phyloP scores from a whole-genome alignment of 2,329 filamentous ascomycete genomes.

The Zasmidium citrigriseum region DNA sequence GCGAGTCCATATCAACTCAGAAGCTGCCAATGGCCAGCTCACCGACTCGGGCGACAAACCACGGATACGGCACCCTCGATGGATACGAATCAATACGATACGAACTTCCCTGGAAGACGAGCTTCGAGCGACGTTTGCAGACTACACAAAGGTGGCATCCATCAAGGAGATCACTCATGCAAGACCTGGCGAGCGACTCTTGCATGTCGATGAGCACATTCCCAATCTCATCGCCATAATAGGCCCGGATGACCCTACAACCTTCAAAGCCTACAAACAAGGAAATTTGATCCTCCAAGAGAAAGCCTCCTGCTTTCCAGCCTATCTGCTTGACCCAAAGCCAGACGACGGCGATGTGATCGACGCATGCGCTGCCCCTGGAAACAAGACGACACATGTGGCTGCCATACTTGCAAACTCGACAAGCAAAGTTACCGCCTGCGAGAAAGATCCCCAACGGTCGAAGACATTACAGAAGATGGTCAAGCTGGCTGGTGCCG shows the following conservation, averaged over 20 bases:
- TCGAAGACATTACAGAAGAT: slow-evolving; percentile 80
- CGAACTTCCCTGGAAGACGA: slow-evolving; percentile 71
- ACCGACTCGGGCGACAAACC: slow-evolving; percentile 37
- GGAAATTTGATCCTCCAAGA: slow-evolving; percentile 90
- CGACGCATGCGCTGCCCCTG: slow-evolving; percentile 92
- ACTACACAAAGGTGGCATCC: slow-evolving; percentile 58
- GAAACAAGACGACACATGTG: slow-evolving; percentile 95
- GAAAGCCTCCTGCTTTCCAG: slow-evolving; percentile 95
- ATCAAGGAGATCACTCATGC: slow-evolving; percentile 55
- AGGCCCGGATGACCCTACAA: slow-evolving; percentile 67
- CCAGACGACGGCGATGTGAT: slow-evolving; percentile 73
- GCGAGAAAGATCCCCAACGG: slow-evolving; percentile 72
- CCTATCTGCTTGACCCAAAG: slow-evolving; percentile 74
- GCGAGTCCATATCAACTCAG: slow-evolving; percentile 57
- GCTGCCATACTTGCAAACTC: slow-evolving; percentile 65
- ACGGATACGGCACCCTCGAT: slow-evolving; percentile 69
- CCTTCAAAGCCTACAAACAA: slow-evolving; percentile 69
- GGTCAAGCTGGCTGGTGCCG: slow-evolving; percentile 74
- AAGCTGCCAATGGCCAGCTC: slow-evolving; percentile 30
- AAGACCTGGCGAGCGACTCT: slow-evolving; percentile 45
- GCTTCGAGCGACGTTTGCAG: slow-evolving; percentile 71
- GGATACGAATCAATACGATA: slow-evolving; percentile 85
- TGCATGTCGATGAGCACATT: slow-evolving; percentile 78
- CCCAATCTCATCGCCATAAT: slow-evolving; percentile 81
- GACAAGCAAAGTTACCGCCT: slow-evolving; percentile 63